Base-by-base conservation (phyloP, 2,329 filamentous ascomycete genomes). In the Claviceps cyperi region DNA sequence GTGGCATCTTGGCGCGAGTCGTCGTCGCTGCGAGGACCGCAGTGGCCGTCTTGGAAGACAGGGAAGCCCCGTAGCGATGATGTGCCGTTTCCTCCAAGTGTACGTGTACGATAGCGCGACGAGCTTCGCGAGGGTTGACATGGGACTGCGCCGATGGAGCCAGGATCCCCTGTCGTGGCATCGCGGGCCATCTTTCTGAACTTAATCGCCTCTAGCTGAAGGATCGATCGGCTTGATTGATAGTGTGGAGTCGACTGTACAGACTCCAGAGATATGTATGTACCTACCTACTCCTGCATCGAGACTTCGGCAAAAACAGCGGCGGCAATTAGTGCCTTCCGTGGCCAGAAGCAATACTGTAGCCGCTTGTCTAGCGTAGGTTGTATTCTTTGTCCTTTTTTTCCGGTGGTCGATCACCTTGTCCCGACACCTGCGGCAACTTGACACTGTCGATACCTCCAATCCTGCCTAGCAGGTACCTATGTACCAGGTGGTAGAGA, bases 1-100 rank as follows among this genome's bases (percentile, higher is more conserved):
- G 19, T 32, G 14, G 21, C n/a, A 5, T 28, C 51, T 13, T 24
- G 9, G 40, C 40, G 40, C 17, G 8, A 41, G 32, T 9, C 28
- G 28, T 35, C 35, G 19, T 45, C 50, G 54, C 51, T 43, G 47
- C 39, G 21, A 19, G 28, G 17, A 38, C 21, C 48, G 47, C 22
- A 41, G 37, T 32, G 28, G 47, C 17, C 48, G 52, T 60, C 59
- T 43, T 53, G 53, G 52, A 58, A 66, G 37, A 65, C 57, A 35
- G 66, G 59, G 49, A 67, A 64, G 2, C 57, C 53, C 8, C 55
- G 57, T 7, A 50, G 39, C 40, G 63, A 60, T 21, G 64, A 65
- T 9, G 65, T 55, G 55, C 64, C 67, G 47, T 65, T 67, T 32
- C 64, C 65, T 5, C 64, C 59, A 21, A 66, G 58, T 35, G 49